Conservation (phyloP, 805 yeast species). For the Cyberlindnera galapagoensis region DNA sequence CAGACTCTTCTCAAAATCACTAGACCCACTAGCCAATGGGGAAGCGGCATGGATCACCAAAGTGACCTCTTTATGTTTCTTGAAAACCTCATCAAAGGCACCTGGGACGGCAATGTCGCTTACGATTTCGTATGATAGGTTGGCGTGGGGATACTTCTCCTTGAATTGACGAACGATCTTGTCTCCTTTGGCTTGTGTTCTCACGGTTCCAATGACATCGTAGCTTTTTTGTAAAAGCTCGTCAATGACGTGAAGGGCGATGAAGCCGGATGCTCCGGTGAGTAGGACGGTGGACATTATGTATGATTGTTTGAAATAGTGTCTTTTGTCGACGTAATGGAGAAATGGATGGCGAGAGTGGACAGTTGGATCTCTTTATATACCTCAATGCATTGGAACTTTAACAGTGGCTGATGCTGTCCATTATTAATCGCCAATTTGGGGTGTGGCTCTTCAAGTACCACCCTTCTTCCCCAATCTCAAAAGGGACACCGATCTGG, state of each 20-base stretch:
- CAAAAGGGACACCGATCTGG: no score
- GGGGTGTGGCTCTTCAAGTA: no score
- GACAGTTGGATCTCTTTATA: no score
- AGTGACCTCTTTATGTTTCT: conserved; percentile 36
- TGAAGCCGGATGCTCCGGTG: conserved; percentile 42
- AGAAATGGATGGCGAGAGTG: no score
- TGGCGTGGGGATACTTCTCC: not conserved
- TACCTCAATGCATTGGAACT: no score
- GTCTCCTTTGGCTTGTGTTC: conserved; percentile 24
- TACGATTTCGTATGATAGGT: conserved; percentile 26
- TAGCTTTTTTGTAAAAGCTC: conserved; percentile 30
- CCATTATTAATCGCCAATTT: no score
- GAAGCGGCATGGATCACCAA: conserved; percentile 55
- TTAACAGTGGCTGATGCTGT: no score
- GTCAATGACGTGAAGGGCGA: conserved; percentile 35
- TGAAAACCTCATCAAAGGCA: conserved; percentile 39
- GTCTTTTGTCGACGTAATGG: no score
- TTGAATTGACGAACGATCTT: conserved; percentile 13
- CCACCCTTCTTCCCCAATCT: no score
- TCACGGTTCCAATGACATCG: conserved; percentile 31
- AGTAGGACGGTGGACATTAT: no score
- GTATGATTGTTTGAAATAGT: no score
- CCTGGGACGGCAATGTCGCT: conserved; percentile 36
- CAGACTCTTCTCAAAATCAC: conserved; percentile 41
- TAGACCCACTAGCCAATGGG: conserved; percentile 32